Evolutionary conservation across 768 basidiomycete species (phyloP).

Genomic region (Sarcodon aspratus): DNA sequence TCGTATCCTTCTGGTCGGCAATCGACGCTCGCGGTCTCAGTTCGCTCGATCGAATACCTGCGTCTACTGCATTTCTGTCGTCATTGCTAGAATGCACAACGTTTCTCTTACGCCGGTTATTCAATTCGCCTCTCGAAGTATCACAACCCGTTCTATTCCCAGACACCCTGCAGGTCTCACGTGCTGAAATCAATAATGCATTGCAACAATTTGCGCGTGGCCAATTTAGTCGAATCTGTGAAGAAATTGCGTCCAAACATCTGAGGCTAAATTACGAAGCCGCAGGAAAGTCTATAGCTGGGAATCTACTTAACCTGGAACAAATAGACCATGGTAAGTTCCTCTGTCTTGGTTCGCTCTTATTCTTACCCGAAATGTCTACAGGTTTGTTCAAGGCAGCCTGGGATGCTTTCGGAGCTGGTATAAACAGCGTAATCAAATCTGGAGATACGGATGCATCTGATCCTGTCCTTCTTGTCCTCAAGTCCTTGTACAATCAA

Average conservation of each 20-base stretch:
- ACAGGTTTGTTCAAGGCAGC: conserved; percentile 15
- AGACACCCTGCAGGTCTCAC: no score
- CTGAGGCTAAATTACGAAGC: conserved; percentile 35
- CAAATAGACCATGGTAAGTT: conserved; percentile 16
- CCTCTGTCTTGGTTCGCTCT: no score
- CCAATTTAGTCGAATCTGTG: conserved; percentile 38
- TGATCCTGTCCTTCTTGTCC: conserved; percentile 29
- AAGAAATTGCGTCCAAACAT: conserved; percentile 28
- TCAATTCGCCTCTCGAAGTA: conserved; percentile 9
- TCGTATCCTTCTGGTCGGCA: conserved; percentile 77
- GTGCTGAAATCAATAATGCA: conserved; percentile 1
- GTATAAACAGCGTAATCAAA: conserved; percentile 12
- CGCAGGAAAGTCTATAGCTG: conserved; percentile 33
- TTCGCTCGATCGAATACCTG: conserved; percentile 37
- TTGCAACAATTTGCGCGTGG: conserved; percentile 25
- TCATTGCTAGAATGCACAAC: conserved; percentile 61
- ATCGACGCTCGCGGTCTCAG: conserved; percentile 56
- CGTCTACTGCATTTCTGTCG: conserved; percentile 55
- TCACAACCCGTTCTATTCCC: no score
- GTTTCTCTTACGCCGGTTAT: conserved; percentile 39
- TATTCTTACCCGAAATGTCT: no score
- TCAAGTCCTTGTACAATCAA: conserved; percentile 32
- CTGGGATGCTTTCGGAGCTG: conserved; percentile 30
- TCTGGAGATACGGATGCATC: conserved; percentile 9
- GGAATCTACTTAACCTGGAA: conserved; percentile 21